phyloP scores from a whole-genome alignment of 352 stramenopile species.

The Paralagenidium karlingii region DNA sequence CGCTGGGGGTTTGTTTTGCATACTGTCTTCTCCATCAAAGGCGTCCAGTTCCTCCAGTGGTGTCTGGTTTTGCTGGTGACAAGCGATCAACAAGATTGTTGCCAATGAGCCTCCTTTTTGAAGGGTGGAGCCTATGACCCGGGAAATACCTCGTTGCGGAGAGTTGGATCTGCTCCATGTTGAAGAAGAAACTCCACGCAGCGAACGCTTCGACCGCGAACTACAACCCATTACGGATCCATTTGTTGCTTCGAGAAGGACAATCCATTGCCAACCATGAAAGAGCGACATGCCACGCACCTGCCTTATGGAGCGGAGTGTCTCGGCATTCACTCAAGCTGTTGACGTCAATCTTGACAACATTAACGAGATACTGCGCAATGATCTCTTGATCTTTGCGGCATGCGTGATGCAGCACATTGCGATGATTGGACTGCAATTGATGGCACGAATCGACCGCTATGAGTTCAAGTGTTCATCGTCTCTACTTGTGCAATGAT shows the following conservation, averaged over 20 bases:
- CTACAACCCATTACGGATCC: no score
- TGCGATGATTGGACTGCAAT: constrained; percentile 62
- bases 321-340: constrained; percentile 46
- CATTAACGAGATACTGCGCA: constrained; percentile 33
- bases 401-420: constrained; percentile 63
- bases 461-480: not conserved
- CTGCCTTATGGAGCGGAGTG: constrained; percentile 71
- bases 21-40: constrained; percentile 1
- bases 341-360: constrained; percentile 43
- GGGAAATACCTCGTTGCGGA: constrained; percentile 39
- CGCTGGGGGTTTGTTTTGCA: constrained; percentile 4
- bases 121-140: not conserved
- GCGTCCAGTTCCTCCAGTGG: constrained; percentile 47
- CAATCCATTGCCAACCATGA: not conserved
- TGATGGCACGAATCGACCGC: not conserved
- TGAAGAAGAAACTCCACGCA: constrained; percentile 48
- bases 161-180: constrained; percentile 31
- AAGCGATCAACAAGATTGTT: not conserved
- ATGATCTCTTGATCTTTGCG: constrained; percentile 57
- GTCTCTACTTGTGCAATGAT: not conserved
- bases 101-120: not conserved
- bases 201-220: constrained; percentile 34
- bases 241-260: no score
- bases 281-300: constrained; percentile 8
- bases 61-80: constrained; percentile 48